Percentiles rank a stretch among this genome's conserved stretches.
These are phyloP conservation scores for Annulohypoxylon nitens DNA, from an alignment of 495 filamentous ascomycete genomes.

Conservation along the genomic window DNA sequence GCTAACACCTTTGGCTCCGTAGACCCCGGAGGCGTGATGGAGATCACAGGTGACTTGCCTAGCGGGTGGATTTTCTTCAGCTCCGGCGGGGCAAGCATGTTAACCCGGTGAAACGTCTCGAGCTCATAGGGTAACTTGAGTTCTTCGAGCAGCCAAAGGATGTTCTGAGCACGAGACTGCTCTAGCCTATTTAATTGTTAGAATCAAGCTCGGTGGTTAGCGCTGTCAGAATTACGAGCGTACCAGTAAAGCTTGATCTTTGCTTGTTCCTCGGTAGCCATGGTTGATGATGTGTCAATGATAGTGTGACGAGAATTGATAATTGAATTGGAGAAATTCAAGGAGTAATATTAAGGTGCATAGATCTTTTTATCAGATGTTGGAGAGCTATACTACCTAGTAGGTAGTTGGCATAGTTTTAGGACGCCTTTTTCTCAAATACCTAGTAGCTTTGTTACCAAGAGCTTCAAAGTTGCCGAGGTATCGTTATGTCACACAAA, in stretches of 20 bases:
- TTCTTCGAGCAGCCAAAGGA: slow-evolving; percentile 91
- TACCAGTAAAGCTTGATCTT: slow-evolving; percentile 85
- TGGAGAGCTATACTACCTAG: not conserved
- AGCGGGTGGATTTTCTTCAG: slow-evolving; percentile 84
- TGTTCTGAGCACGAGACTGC: slow-evolving; percentile 82
- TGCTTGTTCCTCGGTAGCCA: slow-evolving; percentile 57
- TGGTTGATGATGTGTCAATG: slow-evolving; percentile 18
- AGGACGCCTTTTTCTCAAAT: not conserved
- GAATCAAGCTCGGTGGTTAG: not conserved
- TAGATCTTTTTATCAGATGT: not conserved
- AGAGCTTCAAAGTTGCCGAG: slow-evolving; percentile 33
- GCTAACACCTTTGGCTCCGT: slow-evolving; percentile 75
- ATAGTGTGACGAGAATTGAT: not conserved
- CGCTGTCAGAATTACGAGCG: slow-evolving; percentile 26
- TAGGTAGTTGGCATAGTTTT: slow-evolving; percentile 3
- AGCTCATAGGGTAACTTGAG: slow-evolving; percentile 82
- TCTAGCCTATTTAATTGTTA: slow-evolving; percentile 70
- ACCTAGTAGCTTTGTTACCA: not conserved
- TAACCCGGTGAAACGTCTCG: slow-evolving; percentile 75
- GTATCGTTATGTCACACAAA: slow-evolving; percentile 24
- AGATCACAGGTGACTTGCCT: slow-evolving; percentile 84
- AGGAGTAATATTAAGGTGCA: not conserved
- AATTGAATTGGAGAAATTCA: not conserved
- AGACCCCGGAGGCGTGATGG: slow-evolving; percentile 60
- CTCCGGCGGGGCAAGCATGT: slow-evolving; percentile 74